phyloP scores from a whole-genome alignment of 179 eudicot genomes.

The Beta macrorhiza region DNA sequence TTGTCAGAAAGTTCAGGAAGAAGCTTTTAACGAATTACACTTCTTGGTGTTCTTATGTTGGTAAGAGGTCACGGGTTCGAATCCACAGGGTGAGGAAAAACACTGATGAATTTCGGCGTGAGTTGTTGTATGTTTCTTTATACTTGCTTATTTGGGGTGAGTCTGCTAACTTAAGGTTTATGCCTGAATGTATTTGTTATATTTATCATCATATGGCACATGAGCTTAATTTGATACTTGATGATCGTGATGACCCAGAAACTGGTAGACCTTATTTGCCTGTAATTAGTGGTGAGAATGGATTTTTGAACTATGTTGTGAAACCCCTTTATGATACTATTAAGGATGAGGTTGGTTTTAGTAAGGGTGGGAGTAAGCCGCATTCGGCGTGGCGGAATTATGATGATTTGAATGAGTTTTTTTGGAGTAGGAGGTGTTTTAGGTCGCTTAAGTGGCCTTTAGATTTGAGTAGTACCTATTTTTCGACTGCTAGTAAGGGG shows the following conservation, averaged over 20 bases:
- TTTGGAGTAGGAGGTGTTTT: constrained; percentile 82
- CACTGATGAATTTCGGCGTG: constrained; percentile 54
- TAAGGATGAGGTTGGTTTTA: constrained; percentile 53
- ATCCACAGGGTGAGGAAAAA: constrained; percentile 37
- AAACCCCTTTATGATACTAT: constrained; percentile 57
- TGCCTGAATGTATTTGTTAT: constrained; percentile 84
- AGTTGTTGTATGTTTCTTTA: constrained; percentile 66
- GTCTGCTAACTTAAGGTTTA: constrained; percentile 65
- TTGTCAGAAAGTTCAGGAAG: constrained; percentile 56
- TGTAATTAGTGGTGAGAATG: constrained; percentile 39
- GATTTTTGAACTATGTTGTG: constrained; percentile 49
- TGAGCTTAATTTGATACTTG: constrained; percentile 64
- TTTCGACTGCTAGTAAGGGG: constrained; percentile 31
- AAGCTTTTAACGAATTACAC: constrained; percentile 58
- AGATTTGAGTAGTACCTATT: constrained; percentile 51
- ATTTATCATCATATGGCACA: constrained; percentile 74
- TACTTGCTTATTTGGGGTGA: constrained; percentile 89
- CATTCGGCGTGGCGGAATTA: constrained; percentile 97
- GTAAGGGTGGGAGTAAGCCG: constrained; percentile 73
- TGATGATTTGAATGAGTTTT: constrained; percentile 90
- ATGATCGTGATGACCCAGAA: constrained; percentile 43
- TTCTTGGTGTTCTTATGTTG: constrained; percentile 66
- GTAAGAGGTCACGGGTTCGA: constrained; percentile 41
- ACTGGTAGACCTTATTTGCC: constrained; percentile 61
- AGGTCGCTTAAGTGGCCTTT: constrained; percentile 72